phyloP scores from a whole-genome alignment of 306 rosid species.

The Cicer chorassanicum region DNA sequence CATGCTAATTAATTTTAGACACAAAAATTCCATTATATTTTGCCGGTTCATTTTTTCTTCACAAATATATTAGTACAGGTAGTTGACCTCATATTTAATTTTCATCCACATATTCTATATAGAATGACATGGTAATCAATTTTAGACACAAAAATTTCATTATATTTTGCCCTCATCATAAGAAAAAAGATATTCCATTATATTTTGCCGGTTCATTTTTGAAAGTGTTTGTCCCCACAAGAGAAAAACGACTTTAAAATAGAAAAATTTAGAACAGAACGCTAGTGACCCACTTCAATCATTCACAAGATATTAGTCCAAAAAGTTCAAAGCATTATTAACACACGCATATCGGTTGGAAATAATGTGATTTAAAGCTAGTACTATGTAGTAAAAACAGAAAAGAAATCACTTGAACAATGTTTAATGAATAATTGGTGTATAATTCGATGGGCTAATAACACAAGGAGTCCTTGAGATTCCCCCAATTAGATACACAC shows the following conservation, averaged over 20 bases:
- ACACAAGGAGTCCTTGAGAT: slow-evolving; percentile 23
- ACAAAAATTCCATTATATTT: not conserved
- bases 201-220: not conserved
- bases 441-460: slow-evolving; percentile 12
- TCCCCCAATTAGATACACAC: slow-evolving; percentile 33
- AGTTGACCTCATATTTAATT: slow-evolving; percentile 32
- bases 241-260: slow-evolving; percentile 14
- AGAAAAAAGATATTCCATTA: not conserved
- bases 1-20: slow-evolving; percentile 32
- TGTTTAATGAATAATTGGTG: slow-evolving; percentile 19
- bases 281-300: slow-evolving; percentile 33
- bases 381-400: slow-evolving; percentile 17
- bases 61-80: not conserved
- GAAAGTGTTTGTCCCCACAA: slow-evolving; percentile 36
- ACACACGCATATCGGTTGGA: slow-evolving; percentile 9
- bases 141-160: slow-evolving; percentile 12
- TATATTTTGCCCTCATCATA: not conserved
- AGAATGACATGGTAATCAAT: slow-evolving; percentile 34
- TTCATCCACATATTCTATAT: not conserved
- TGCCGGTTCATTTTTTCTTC: not conserved
- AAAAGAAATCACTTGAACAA: slow-evolving; percentile 29
- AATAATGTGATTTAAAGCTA: slow-evolving; percentile 20
- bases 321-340: slow-evolving; percentile 32
- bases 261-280: not conserved
- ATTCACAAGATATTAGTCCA: slow-evolving; percentile 36